Evolutionary conservation across 2,329 filamentous ascomycete genomes (phyloP).

Genomic region (Beauveria sp.): DNA sequence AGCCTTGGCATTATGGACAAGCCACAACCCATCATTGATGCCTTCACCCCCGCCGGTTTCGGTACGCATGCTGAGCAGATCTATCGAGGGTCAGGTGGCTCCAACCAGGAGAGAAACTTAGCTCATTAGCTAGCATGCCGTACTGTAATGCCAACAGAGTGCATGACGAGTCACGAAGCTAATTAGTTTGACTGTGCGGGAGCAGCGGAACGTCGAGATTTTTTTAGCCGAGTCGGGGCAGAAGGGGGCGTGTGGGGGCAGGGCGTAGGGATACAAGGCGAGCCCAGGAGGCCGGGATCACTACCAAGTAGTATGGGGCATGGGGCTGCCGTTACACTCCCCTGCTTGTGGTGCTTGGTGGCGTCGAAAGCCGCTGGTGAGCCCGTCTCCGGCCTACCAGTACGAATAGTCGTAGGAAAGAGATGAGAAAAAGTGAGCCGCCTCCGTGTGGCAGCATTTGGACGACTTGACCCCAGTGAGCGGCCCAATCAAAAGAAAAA

Average conservation of each 20-base stretch:
- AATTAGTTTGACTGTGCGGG: neutral
- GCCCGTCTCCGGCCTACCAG: neutral
- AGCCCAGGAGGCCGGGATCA: slow-evolving; percentile 5
- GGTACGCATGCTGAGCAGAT: neutral
- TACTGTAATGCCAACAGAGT: neutral
- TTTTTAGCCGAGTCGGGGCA: slow-evolving; percentile 5
- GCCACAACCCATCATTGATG: neutral
- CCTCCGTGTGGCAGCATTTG: neutral
- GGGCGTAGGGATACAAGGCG: neutral
- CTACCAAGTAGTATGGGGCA: neutral
- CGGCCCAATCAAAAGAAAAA: slow-evolving; percentile 1
- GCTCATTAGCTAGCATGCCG: neutral
- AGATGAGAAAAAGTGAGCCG: neutral
- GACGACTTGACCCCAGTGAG: neutral
- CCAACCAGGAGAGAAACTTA: neutral
- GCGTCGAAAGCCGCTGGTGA: neutral
- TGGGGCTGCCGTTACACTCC: too few relatives aligned
- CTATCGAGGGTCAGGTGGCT: neutral
- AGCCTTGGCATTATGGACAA: neutral
- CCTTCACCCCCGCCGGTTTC: neutral
- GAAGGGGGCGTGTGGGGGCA: slow-evolving; percentile 7
- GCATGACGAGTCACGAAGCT: slow-evolving; percentile 5
- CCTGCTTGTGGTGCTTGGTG: neutral
- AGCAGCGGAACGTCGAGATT: slow-evolving; percentile 6
- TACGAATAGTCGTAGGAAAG: neutral